Conservation (phyloP, 2,329 filamentous ascomycete species). For the Monosporascus sp. region DNA sequence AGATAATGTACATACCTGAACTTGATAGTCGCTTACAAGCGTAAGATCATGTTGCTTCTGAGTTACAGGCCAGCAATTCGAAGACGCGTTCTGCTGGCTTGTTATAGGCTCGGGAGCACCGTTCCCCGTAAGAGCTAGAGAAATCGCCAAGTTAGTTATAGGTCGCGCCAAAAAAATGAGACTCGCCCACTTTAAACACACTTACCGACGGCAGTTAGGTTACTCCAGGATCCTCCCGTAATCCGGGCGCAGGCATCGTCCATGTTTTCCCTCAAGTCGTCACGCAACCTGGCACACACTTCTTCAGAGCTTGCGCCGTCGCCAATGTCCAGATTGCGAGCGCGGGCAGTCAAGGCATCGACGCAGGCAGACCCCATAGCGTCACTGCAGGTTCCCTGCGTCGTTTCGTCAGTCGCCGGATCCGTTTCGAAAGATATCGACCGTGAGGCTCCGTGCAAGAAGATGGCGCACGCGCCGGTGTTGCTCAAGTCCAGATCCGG, state of each 20-base stretch:
- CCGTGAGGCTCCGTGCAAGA: slow-evolving; percentile 10
- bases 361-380: slow-evolving; percentile 18
- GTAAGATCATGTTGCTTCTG: slow-evolving; percentile 16
- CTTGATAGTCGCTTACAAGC: slow-evolving; percentile 9
- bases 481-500: slow-evolving; percentile 5
- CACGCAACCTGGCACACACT: slow-evolving; percentile 7
- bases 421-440: slow-evolving; percentile 6
- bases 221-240: slow-evolving; percentile 8
- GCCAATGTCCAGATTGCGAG: slow-evolving; percentile 3
- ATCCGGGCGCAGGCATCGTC: slow-evolving; percentile 6
- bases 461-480: slow-evolving; percentile 16
- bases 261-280: slow-evolving; percentile 10
- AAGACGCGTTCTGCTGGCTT: slow-evolving; percentile 11
- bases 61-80: slow-evolving; percentile 18
- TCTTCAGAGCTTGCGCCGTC: slow-evolving; percentile 2
- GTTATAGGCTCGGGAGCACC: slow-evolving; percentile 7
- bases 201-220: slow-evolving; percentile 4
- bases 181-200: neutral
- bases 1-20: neutral
- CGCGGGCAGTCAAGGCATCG: slow-evolving; percentile 9
- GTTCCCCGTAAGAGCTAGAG: slow-evolving; percentile 9
- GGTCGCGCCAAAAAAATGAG: neutral
- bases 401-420: neutral
- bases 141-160: neutral
- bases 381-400: slow-evolving; percentile 15